phyloP scores from a whole-genome alignment of 2,329 filamentous ascomycete genomes.

The Lizonia empirigonia region DNA sequence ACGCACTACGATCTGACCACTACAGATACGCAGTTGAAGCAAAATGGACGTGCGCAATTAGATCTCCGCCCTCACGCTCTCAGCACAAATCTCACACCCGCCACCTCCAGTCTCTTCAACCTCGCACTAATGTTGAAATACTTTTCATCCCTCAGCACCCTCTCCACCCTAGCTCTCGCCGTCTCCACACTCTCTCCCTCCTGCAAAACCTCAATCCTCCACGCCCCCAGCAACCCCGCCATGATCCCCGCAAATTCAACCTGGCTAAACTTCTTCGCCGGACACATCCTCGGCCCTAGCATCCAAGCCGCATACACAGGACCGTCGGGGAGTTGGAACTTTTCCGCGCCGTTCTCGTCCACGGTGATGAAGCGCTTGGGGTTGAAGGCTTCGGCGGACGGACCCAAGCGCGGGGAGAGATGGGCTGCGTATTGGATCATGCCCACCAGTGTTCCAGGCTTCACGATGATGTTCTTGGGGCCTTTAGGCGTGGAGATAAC shows the following conservation, averaged over 20 bases:
- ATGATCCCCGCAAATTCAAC: conserved; percentile 30
- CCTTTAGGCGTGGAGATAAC: conserved; percentile 12
- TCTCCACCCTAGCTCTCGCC: conserved; percentile 16
- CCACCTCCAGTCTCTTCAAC: conserved; percentile 20
- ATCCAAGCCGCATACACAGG: conserved; percentile 29
- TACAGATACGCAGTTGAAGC: no score
- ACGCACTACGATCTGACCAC: no score
- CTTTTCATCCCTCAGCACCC: conserved; percentile 17
- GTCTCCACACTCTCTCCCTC: conserved; percentile 14
- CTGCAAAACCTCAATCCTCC: conserved; percentile 19
- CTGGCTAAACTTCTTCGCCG: conserved; percentile 33
- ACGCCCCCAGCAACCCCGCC: conserved; percentile 18
- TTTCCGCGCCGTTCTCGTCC: conserved; percentile 7
- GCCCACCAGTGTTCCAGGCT: conserved; percentile 17
- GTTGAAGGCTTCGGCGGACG: conserved; percentile 34
- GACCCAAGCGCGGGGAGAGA: conserved; percentile 30
- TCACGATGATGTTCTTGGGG: conserved; percentile 3
- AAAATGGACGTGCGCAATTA: no score
- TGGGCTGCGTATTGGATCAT: conserved; percentile 30
- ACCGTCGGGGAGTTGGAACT: conserved; percentile 17
- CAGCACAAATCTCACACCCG: conserved; percentile 10
- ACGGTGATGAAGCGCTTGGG: conserved; percentile 40
- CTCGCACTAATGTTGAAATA: conserved; percentile 27
- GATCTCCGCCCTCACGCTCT: background rate
- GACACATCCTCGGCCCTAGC: conserved; percentile 31